A percentile compares a stretch with the other conserved stretches of the same genome.
Conservation (phyloP, 306 rosid species). For the Urtica urens region DNA sequence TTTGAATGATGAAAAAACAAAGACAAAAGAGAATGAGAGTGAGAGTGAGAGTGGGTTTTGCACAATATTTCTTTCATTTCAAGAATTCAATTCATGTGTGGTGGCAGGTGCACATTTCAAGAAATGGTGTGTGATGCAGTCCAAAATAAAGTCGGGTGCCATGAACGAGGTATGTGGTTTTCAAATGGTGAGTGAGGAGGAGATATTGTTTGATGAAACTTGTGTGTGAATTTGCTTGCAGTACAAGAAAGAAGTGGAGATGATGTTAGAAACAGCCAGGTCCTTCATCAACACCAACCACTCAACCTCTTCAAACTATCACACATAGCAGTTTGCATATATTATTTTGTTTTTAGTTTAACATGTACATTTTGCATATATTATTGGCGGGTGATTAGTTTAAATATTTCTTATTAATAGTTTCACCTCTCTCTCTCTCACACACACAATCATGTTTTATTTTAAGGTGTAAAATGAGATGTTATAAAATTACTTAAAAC, state of each 20-base stretch:
- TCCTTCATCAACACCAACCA: conserved; percentile 29
- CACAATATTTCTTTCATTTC: background rate
- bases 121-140: conserved; percentile 97
- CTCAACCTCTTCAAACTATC: conserved; percentile 13
- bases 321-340: background rate
- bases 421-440: background rate
- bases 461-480: too few relatives aligned
- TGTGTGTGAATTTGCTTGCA: conserved; percentile 21
- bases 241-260: conserved; percentile 88
- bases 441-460: too few relatives aligned
- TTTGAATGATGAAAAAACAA: too few relatives aligned
- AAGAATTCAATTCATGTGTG: background rate
- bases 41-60: too few relatives aligned
- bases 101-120: conserved; percentile 86
- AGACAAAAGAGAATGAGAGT: too few relatives aligned
- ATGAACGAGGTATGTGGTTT: conserved; percentile 63
- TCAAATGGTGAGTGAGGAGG: conserved; percentile 1
- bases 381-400: too few relatives aligned
- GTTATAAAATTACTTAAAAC: too few relatives aligned
- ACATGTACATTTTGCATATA: background rate
- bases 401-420: background rate
- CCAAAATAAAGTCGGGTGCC: conserved; percentile 86
- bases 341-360: background rate
- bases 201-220: background rate
- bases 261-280: conserved; percentile 66